phyloP scores from a whole-genome alignment of 2,329 filamentous ascomycete genomes.

The Pseudogymnoascus sp. region DNA sequence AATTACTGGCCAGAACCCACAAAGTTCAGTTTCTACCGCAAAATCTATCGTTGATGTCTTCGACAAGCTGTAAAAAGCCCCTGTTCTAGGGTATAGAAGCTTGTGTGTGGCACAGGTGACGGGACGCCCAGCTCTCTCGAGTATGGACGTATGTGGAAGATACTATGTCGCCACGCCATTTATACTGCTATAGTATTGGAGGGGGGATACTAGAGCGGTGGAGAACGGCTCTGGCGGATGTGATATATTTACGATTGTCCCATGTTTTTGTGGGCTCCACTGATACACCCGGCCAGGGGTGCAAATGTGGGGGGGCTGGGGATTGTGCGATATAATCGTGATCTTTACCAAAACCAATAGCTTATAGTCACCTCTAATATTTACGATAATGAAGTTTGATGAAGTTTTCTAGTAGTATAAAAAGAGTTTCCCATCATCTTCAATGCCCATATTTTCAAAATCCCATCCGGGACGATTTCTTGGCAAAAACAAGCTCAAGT shows the following conservation, averaged over 20 bases:
- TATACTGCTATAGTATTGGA: neutral
- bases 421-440: neutral
- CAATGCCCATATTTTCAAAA: neutral
- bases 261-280: neutral
- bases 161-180: neutral
- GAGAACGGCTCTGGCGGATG: conserved; percentile 1
- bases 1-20: conserved; percentile 37
- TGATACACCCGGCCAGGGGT: neutral
- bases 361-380: neutral
- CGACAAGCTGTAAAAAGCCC: neutral
- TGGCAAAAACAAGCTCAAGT: neutral
- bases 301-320: neutral
- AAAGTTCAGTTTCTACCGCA: conserved; percentile 32
- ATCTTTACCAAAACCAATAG: neutral
- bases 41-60: conserved; percentile 27
- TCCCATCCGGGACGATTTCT: neutral
- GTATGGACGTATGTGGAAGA: neutral
- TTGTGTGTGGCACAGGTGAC: neutral
- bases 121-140: neutral
- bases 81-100: neutral
- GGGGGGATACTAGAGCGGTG: neutral
- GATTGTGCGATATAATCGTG: neutral
- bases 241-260: neutral
- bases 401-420: neutral
- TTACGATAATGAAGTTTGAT: neutral